Base-by-base conservation (phyloP, 768 basidiomycete genomes). In the Mycena vulgaris region DNA sequence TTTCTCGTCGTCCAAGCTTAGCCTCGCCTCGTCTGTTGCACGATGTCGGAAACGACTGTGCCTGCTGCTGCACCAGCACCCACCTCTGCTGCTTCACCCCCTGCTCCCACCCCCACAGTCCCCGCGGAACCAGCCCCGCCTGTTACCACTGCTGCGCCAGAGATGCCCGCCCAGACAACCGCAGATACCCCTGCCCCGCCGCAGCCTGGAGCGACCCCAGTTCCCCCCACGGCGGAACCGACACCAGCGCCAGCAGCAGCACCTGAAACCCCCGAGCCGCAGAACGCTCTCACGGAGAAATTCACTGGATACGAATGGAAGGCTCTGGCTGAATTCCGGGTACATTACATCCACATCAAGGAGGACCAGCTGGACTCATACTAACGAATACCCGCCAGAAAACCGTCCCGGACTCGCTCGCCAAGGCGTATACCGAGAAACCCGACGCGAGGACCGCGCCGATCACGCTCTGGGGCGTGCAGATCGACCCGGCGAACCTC, bases 221-320 rank as follows among this genome's bases (percentile, higher is more conserved):
- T 51, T 2, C 40, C 66, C 0, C 59, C 59, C 10, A 14, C 68
- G n/a, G 52, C 75, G 23, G 60, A 63, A 30, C 60, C 70, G 33
- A 65, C 68, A 16, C 33, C 63, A 28, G 27, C 70, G 47, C 8
- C 73, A 35, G 37, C 61, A 5, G 40, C 65, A 17, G 63, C 63
- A 42, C 33, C 58, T 37, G 70, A 69, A 21, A 63, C 63, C 23
- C 40, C 66, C 17, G 93, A 95, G 77, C 90, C 89, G 0, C 91
- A 94, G 80, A 95, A 89, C 75, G 74, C 85, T 2, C 83, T 95
- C 33, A 95, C 94, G 0, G 80, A 85, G 76, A 84, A 86, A 75
- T 95, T 95, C 78, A 92, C 90, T 0, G 80, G 87, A 10, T 83
- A 82, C n/a, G 94, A 95, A 78, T 93, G 93, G 92, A 81, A 77